Conservation (phyloP, 2,329 filamentous ascomycete species). For the Ceratocystis eucalypticola region DNA sequence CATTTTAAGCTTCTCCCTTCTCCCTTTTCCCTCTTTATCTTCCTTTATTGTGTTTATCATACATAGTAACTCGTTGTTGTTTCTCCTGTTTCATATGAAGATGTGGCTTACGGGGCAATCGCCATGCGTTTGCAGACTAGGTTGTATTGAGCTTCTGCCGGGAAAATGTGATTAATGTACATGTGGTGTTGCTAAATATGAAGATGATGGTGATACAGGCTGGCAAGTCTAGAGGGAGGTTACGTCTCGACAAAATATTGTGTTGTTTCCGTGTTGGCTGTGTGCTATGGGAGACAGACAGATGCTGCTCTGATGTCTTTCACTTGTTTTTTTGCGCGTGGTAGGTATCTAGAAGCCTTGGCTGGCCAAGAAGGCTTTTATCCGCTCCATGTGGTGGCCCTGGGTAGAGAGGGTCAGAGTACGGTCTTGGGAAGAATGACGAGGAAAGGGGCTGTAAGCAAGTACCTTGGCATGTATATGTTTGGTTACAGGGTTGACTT, state of each 20-base stretch:
- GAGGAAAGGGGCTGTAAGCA: conserved; percentile 10
- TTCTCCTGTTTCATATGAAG: neutral
- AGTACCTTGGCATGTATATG: conserved; percentile 62
- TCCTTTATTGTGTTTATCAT: neutral
- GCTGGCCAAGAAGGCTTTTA: conserved; percentile 25
- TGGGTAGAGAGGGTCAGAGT: conserved; percentile 2
- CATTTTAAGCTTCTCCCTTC: neutral
- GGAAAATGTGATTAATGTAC: neutral
- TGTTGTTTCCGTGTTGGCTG: neutral
- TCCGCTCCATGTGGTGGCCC: conserved; percentile 13
- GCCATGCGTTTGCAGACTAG: neutral
- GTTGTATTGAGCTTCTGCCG: neutral
- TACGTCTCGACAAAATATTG: neutral
- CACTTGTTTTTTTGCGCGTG: neutral
- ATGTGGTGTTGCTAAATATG: neutral
- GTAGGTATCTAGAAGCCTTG: conserved; percentile 26
- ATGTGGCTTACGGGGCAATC: neutral
- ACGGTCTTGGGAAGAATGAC: neutral
- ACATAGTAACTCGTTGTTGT: neutral
- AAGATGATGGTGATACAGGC: neutral
- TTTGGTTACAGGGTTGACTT: conserved; percentile 46
- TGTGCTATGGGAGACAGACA: neutral
- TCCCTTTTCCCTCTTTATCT: neutral
- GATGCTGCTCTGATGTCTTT: neutral
- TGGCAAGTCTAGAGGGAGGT: neutral